A percentile compares a stretch with the other conserved stretches of the same genome.
phyloP scores from a whole-genome alignment of 106 monocot genomes.

The Dendrobium officinale region DNA sequence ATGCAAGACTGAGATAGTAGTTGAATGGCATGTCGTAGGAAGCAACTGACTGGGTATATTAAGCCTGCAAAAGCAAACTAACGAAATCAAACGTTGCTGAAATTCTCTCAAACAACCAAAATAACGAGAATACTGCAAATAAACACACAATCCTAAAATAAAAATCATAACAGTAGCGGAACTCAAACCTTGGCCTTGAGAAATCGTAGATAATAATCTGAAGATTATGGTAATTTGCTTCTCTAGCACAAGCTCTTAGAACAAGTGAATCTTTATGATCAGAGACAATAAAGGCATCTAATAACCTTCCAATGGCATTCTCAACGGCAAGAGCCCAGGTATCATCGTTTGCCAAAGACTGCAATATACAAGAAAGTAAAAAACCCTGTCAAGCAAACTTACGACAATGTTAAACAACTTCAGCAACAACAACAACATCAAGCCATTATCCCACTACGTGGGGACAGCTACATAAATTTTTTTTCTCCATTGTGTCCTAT shows the following conservation, averaged over 20 bases:
- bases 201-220: conserved; percentile 95
- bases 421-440: too few species aligned
- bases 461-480: too few species aligned
- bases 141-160: neutral
- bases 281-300: conserved; percentile 96
- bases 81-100: neutral
- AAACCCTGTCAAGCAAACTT: neutral
- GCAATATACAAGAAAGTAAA: conserved; percentile 14
- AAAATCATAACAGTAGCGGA: neutral
- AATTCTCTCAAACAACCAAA: neutral
- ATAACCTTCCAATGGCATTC: conserved; percentile 59
- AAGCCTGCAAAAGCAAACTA: conserved; percentile 40
- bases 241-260: conserved; percentile 79
- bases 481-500: too few species aligned
- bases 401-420: neutral
- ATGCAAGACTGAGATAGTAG: conserved; percentile 65
- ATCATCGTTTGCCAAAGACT: conserved; percentile 68
- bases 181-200: conserved; percentile 57
- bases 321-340: conserved; percentile 88
- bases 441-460: too few species aligned
- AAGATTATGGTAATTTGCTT: conserved; percentile 73
- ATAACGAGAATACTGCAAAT: neutral
- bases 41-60: conserved; percentile 62
- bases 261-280: conserved; percentile 73
- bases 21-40: conserved; percentile 81